These are phyloP conservation scores for Fusarium sp. DNA, from an alignment of 2,329 filamentous ascomycete species.

Conservation along the genomic window DNA sequence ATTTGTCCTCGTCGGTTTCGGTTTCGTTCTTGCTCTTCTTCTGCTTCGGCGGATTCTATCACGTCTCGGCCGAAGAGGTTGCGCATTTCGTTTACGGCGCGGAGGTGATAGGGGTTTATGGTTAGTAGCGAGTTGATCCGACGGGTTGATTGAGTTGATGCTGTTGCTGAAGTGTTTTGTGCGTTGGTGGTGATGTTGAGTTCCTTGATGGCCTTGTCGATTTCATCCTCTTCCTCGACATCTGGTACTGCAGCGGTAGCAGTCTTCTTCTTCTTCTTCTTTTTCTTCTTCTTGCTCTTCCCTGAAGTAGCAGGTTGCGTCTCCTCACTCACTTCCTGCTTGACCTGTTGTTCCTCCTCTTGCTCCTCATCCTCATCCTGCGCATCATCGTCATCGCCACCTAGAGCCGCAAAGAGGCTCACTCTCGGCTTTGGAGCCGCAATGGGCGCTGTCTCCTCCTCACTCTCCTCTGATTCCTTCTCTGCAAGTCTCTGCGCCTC, in stretches of 20 bases:
- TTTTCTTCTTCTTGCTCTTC: conserved; percentile 56
- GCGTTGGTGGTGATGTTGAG: conserved; percentile 54
- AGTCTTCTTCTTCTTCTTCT: conserved; percentile 54
- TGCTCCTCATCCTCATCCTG: conserved; percentile 53
- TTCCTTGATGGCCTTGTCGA: conserved; percentile 66
- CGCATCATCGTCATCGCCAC: conserved; percentile 56
- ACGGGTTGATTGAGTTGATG: conserved; percentile 26
- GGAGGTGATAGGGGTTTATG: conserved; percentile 77
- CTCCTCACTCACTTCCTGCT: conserved; percentile 36
- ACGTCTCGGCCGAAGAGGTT: conserved; percentile 67
- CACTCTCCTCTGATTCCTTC: conserved; percentile 45
- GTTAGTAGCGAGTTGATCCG: conserved; percentile 58
- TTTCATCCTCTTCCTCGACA: conserved; percentile 62
- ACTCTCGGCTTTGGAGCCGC: conserved; percentile 53
- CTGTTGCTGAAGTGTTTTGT: neutral
- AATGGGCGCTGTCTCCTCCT: conserved; percentile 47
- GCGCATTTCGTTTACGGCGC: conserved; percentile 91
- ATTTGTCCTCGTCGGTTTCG: conserved; percentile 52
- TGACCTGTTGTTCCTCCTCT: conserved; percentile 44
- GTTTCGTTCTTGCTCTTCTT: conserved; percentile 60
- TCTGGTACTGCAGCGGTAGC: conserved; percentile 34
- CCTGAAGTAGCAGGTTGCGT: conserved; percentile 29
- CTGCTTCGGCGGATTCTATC: conserved; percentile 66
- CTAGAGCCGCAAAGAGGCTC: conserved; percentile 67
- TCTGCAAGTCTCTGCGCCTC: conserved; percentile 29